Evolutionary conservation across 257 asterid genomes (phyloP), one percentile per base, ranked within the genome.

Genomic region (Paraleonurus japonicus): DNA sequence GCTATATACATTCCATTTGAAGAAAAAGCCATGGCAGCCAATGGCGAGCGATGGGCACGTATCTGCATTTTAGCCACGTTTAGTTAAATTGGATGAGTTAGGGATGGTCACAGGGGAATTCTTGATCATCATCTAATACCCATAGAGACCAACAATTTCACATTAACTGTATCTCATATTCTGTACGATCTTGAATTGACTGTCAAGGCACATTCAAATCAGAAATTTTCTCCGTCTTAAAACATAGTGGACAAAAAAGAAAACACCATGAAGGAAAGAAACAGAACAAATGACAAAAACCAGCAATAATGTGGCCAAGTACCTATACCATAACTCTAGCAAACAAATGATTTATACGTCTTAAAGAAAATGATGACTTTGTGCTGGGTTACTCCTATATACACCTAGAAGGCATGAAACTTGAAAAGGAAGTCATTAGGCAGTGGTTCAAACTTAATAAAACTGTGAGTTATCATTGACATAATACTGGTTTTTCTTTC

Each of bases 41-140:
- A 69, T 15, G 96, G 97, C 8, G 98, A 84, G 77, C 96, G 93
- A 78, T 92, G 98, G 67, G 98, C 98, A 70, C 84, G 92, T 81
- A 92, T 90, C 98, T 92, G 92, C 90, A 85, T 73, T 81, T 76
- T 61, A 59, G 65, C 33, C 19, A 59, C 65, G 67, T 23, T 16
- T 65, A 74, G 61, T 79, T 64, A 76, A 41, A 61, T 11, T 64
- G 53, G 51, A 45, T 61, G 33, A 72, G 6, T 63, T 62, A 26
- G 28, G 39, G 62, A 64, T 50, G 58, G 41, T 28, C 9, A 20
- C 32, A 32, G 4, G 39, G 27, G 63, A 65, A 62, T 65, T 26
- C 24, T 54, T 59, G 58, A 57, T 20, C 51, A 35, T 62, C 58
- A 19, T 45, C 37, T 51, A 33, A 48, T 55, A 43, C 37, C 69